Percentiles rank a stretch among this genome's conserved stretches.
These are phyloP conservation scores for Mortierella sp. DNA, from an alignment of 371 early-diverging fungal species.

Conservation along the genomic window DNA sequence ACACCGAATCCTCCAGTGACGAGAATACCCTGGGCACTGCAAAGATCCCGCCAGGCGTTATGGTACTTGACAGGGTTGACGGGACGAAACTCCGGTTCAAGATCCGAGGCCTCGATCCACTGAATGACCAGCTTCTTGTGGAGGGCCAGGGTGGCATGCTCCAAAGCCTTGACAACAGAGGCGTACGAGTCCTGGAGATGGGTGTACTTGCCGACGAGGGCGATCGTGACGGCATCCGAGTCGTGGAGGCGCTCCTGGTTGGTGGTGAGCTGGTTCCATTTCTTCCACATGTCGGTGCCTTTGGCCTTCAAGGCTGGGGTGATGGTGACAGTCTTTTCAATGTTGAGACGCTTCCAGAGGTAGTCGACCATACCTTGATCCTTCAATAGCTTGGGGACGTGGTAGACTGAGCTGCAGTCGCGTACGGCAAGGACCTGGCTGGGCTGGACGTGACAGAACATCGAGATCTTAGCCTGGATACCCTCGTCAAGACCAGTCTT, in stretches of 20 bases:
- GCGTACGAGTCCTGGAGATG: conserved; percentile 97
- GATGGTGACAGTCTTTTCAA: conserved; percentile 76
- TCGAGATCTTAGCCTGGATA: conserved; percentile 94
- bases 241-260: conserved; percentile 86
- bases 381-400: conserved; percentile 94
- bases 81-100: conserved; percentile 81
- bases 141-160: conserved; percentile 91
- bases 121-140: conserved; percentile 87
- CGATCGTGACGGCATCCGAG: conserved; percentile 82
- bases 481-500: conserved; percentile 81
- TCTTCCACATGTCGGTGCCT: conserved; percentile 78
- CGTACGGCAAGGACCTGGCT: conserved; percentile 94
- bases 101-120: conserved; percentile 97
- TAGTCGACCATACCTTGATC: conserved; percentile 89
- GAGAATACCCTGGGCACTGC: conserved; percentile 93
- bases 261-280: conserved; percentile 89
- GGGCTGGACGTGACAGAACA: conserved; percentile 97
- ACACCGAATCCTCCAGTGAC: conserved; percentile 99
- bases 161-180: conserved; percentile 96
- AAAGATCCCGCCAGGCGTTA: conserved; percentile 93
- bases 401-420: conserved; percentile 96
- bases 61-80: conserved; percentile 90
- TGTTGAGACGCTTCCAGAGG: conserved; percentile 84
- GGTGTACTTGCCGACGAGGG: conserved; percentile 98
- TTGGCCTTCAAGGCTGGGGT: conserved; percentile 67